Percentiles rank a stretch among this genome's conserved stretches.
Conservation (phyloP, 2,329 filamentous ascomycete genomes). For the Cadophora luteo-olivacea region DNA sequence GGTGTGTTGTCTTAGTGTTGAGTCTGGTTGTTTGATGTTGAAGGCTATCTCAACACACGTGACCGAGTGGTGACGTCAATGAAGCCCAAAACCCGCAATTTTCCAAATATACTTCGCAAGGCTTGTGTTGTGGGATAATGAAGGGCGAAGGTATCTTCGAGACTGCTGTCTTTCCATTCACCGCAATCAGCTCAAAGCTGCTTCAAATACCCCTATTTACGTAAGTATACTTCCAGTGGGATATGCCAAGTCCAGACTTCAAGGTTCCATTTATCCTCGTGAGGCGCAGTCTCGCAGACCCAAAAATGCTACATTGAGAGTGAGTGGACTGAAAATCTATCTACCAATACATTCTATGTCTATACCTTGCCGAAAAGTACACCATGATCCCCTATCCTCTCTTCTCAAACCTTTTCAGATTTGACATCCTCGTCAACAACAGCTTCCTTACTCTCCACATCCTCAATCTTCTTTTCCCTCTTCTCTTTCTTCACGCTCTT, state of each 20-base stretch:
- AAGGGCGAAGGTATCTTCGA: not conserved
- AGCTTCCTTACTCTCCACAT: not conserved
- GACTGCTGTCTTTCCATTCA: not conserved
- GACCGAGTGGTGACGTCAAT: slow-evolving; percentile 14
- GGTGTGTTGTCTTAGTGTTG: not conserved
- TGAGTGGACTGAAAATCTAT: not conserved
- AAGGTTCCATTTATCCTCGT: not conserved
- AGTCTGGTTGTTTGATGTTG: not conserved
- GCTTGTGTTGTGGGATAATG: not conserved
- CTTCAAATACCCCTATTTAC: not conserved
- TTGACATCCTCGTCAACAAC: not conserved
- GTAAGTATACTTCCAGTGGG: not conserved
- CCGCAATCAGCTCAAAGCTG: not conserved
- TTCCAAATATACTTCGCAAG: not conserved
- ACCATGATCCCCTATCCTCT: not conserved
- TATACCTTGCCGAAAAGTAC: not conserved
- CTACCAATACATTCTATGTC: not conserved
- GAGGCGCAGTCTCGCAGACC: not conserved
- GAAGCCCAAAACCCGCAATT: not conserved
- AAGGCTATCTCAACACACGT: not conserved
- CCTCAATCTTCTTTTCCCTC: not conserved
- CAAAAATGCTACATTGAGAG: not conserved
- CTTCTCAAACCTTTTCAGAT: not conserved
- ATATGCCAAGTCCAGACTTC: not conserved
- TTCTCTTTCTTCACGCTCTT: slow-evolving; percentile 28